A percentile compares a stretch with the other conserved stretches of the same genome.
These are phyloP conservation scores for Scedosporium minutisporum DNA, from an alignment of 2,329 filamentous ascomycete genomes.

Conservation along the genomic window DNA sequence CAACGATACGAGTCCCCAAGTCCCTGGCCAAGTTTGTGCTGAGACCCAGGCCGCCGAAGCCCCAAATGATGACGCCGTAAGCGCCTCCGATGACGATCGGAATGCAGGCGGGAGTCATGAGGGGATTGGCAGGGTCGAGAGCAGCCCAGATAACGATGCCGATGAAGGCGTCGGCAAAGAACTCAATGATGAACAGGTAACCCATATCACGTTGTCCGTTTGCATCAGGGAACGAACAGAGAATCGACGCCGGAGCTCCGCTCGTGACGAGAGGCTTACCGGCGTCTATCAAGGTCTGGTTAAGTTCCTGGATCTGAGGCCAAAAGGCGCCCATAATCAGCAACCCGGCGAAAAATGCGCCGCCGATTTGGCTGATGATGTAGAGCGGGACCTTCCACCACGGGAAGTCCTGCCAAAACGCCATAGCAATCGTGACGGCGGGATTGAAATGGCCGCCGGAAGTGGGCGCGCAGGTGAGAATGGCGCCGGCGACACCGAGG, in stretches of 20 bases:
- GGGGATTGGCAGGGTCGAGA: conserved; percentile 49
- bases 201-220: conserved; percentile 40
- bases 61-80: conserved; percentile 45
- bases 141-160: conserved; percentile 47
- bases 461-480: conserved; percentile 44
- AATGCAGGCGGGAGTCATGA: conserved; percentile 34
- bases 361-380: conserved; percentile 46
- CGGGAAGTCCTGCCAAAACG: conserved; percentile 47
- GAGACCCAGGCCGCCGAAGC: conserved; percentile 44
- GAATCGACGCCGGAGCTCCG: conserved; percentile 42
- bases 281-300: conserved; percentile 24
- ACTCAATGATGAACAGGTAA: conserved; percentile 49
- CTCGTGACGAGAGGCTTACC: conserved; percentile 22
- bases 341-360: conserved; percentile 44
- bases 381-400: conserved; percentile 48
- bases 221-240: conserved; percentile 42
- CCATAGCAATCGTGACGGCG: conserved; percentile 34
- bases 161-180: conserved; percentile 48
- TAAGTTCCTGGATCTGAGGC: conserved; percentile 28
- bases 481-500: conserved; percentile 48
- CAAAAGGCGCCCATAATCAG: conserved; percentile 48
- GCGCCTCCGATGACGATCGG: conserved; percentile 47
- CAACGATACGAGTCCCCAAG: conserved; percentile 48
- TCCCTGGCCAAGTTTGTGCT: conserved; percentile 49
- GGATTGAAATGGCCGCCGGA: conserved; percentile 48